A percentile compares a stretch with the other conserved stretches of the same genome.
Conservation (phyloP, 2,329 filamentous ascomycete species). For the Ceratocystis huliohia region DNA sequence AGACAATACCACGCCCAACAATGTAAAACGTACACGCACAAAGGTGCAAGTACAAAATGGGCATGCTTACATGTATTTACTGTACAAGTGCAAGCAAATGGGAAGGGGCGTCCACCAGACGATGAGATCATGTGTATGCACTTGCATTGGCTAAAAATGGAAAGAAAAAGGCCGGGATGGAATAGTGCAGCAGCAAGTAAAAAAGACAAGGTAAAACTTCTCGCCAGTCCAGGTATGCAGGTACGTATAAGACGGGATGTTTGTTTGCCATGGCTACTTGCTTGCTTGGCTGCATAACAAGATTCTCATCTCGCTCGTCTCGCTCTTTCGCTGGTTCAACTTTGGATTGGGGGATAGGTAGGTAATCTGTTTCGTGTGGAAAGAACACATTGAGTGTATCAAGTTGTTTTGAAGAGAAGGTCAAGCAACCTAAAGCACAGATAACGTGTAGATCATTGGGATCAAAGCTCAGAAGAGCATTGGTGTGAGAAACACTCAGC, state of each 20-base stretch:
- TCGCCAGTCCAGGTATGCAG: neutral
- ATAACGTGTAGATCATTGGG: slow-evolving; percentile 1
- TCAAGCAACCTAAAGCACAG: neutral
- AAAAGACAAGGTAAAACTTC: neutral
- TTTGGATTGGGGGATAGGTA: neutral
- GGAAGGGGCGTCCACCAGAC: neutral
- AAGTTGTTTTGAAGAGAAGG: neutral
- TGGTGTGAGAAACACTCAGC: neutral
- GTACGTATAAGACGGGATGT: neutral
- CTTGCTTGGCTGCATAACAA: neutral
- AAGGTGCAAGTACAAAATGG: neutral
- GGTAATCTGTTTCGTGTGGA: neutral
- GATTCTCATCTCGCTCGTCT: neutral
- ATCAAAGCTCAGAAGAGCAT: slow-evolving; percentile 7
- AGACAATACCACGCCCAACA: neutral
- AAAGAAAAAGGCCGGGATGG: neutral
- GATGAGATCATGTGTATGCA: slow-evolving; percentile 1
- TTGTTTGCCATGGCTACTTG: neutral
- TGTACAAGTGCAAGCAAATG: neutral
- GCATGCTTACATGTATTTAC: neutral
- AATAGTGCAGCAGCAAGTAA: neutral
- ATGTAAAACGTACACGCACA: neutral
- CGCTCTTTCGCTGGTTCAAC: neutral
- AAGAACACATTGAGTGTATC: neutral
- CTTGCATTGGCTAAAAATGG: slow-evolving; percentile 5